Conservation (phyloP, 2,329 filamentous ascomycete species). For the Penicillium sp. region DNA sequence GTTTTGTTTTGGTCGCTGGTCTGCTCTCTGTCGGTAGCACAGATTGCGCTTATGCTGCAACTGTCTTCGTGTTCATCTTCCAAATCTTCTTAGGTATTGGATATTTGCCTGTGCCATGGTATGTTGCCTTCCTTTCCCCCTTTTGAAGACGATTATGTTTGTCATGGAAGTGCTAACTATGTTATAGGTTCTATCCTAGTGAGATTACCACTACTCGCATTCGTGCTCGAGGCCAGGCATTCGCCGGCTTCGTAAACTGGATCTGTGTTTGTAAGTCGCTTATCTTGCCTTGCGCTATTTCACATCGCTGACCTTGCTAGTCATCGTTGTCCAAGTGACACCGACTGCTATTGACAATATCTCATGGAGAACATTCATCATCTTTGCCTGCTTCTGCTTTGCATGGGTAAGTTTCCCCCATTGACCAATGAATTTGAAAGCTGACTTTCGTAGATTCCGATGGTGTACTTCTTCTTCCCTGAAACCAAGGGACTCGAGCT, state of each 20-base stretch:
- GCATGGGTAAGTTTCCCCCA: conserved; percentile 17
- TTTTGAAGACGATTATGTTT: background rate
- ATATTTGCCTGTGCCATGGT: conserved; percentile 47
- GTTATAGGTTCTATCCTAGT: conserved; percentile 38
- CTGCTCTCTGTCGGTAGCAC: conserved; percentile 36
- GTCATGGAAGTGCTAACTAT: background rate
- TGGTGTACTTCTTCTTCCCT: conserved; percentile 65
- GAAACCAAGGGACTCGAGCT: conserved; percentile 66
- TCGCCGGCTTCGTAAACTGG: conserved; percentile 41
- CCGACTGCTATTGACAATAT: conserved; percentile 31
- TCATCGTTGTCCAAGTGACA: conserved; percentile 11
- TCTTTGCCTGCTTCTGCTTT: conserved; percentile 28
- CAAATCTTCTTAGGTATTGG: conserved; percentile 47
- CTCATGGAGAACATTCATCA: conserved; percentile 32
- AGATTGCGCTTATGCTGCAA: conserved; percentile 42
- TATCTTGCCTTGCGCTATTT: conserved; percentile 11
- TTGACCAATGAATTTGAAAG: background rate
- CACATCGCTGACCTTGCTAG: background rate
- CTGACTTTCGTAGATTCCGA: conserved; percentile 38
- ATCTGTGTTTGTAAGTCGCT: conserved; percentile 35
- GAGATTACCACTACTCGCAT: conserved; percentile 46
- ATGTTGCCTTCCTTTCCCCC: background rate
- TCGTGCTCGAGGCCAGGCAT: conserved; percentile 42
- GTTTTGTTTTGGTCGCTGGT: conserved; percentile 44
- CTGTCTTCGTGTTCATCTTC: conserved; percentile 49